These are phyloP conservation scores for Mycena leptocephala DNA, from an alignment of 768 basidiomycete genomes.

Conservation along the genomic window DNA sequence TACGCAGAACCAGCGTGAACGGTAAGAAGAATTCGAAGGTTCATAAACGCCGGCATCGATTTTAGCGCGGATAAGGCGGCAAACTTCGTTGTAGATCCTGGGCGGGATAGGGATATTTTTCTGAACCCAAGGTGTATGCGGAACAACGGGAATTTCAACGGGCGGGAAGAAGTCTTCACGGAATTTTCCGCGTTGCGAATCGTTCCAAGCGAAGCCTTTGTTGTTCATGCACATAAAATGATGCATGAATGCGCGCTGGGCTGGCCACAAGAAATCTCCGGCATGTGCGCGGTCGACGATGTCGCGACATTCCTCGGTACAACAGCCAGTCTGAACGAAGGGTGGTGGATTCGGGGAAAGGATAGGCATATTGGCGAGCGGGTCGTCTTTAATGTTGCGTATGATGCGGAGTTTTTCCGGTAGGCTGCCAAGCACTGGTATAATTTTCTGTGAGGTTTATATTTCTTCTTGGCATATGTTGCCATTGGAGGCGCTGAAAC, in stretches of 20 bases:
- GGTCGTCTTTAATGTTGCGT: constrained; percentile 31
- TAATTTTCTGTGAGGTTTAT: constrained; percentile 37
- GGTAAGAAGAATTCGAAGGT: too few relatives aligned
- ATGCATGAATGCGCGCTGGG: constrained; percentile 16
- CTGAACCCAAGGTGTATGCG: too few relatives aligned
- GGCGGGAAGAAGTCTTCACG: too few relatives aligned
- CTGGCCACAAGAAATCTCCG: constrained; percentile 29
- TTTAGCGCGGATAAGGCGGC: too few relatives aligned
- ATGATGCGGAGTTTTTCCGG: constrained; percentile 38
- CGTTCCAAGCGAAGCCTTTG: too few relatives aligned
- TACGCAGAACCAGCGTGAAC: constrained; percentile 33
- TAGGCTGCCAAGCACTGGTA: constrained; percentile 28
- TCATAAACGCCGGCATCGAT: too few relatives aligned
- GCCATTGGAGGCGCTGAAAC: too few relatives aligned
- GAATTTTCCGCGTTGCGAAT: too few relatives aligned
- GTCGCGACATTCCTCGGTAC: too few relatives aligned
- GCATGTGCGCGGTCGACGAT: constrained; percentile 8
- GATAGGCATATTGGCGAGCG: constrained; percentile 16
- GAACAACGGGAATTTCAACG: too few relatives aligned
- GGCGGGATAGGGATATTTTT: too few relatives aligned
- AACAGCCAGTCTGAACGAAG: constrained; percentile 19
- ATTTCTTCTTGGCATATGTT: constrained; percentile 39
- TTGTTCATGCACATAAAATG: constrained; percentile 28
- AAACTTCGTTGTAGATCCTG: too few relatives aligned
- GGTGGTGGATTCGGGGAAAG: constrained; percentile 23